Conservation (phyloP, 345 rosid genomes). For the Lepidium didymum region DNA sequence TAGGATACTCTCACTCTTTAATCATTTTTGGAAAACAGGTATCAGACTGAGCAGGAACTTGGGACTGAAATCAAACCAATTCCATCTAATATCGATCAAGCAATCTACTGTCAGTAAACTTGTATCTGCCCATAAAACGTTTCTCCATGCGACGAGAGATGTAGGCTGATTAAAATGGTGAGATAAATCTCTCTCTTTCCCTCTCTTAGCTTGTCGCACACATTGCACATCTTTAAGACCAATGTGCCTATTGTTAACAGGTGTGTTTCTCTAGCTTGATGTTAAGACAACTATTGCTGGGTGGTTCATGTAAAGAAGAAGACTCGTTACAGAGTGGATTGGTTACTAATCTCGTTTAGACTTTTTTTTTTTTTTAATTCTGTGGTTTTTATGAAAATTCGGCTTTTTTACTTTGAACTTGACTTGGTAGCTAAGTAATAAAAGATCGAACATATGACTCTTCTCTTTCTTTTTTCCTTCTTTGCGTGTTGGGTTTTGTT, state of each 20-base stretch:
- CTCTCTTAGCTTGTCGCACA: neutral
- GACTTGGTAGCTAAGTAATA: constrained; percentile 7
- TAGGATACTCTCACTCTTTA: neutral
- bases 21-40: constrained; percentile 47
- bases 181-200: neutral
- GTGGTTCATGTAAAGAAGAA: constrained; percentile 10
- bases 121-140: neutral
- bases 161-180: constrained; percentile 11
- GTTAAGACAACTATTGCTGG: neutral
- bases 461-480: neutral
- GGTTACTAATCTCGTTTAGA: constrained; percentile 1
- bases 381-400: neutral
- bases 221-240: neutral
- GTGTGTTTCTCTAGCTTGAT: constrained; percentile 1
- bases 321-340: constrained; percentile 18
- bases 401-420: neutral
- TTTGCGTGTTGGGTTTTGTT: constrained; percentile 1
- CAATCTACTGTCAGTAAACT: constrained; percentile 77
- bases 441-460: neutral
- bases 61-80: constrained; percentile 99
- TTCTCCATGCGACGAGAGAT: neutral
- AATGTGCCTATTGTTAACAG: neutral
- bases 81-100: constrained; percentile 92
- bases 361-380: neutral
- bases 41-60: constrained; percentile 99